Conservation (phyloP, 768 basidiomycete genomes). For the Leccinum disarticulatum region DNA sequence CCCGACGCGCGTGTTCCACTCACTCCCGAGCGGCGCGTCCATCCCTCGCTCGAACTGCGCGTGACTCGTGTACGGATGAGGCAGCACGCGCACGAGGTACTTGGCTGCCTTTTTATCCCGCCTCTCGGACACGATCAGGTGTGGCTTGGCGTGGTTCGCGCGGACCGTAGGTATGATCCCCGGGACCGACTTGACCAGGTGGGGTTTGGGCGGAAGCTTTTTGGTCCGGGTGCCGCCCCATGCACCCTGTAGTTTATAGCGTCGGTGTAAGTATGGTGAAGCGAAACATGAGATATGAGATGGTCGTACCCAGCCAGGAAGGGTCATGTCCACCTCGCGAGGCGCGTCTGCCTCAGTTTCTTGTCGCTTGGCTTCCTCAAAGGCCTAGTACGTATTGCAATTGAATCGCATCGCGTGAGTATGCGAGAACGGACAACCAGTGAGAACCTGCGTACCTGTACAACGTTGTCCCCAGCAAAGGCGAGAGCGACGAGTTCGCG, state of each 20-base stretch:
- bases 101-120: conserved; percentile 91
- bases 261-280: neutral
- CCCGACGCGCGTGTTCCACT: conserved; percentile 96
- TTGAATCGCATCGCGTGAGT: conserved; percentile 3
- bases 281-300: neutral
- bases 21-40: conserved; percentile 77
- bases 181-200: conserved; percentile 76
- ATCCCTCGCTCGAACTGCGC: conserved; percentile 90
- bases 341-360: conserved; percentile 90
- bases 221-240: conserved; percentile 85
- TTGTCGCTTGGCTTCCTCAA: conserved; percentile 76
- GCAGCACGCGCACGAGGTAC: conserved; percentile 88
- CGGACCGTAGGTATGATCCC: conserved; percentile 80
- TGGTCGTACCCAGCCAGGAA: conserved; percentile 88
- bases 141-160: conserved; percentile 79
- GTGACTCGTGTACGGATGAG: conserved; percentile 91
- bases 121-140: conserved; percentile 95
- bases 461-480: conserved; percentile 96
- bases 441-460: conserved; percentile 59
- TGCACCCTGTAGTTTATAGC: conserved; percentile 60
- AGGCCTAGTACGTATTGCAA: conserved; percentile 55
- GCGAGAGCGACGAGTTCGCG: conserved; percentile 91
- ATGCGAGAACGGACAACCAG: neutral
- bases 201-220: conserved; percentile 58
- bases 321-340: conserved; percentile 79